Evolutionary conservation across 257 asterid species (phyloP).

Genomic region (Solanum piurae): DNA sequence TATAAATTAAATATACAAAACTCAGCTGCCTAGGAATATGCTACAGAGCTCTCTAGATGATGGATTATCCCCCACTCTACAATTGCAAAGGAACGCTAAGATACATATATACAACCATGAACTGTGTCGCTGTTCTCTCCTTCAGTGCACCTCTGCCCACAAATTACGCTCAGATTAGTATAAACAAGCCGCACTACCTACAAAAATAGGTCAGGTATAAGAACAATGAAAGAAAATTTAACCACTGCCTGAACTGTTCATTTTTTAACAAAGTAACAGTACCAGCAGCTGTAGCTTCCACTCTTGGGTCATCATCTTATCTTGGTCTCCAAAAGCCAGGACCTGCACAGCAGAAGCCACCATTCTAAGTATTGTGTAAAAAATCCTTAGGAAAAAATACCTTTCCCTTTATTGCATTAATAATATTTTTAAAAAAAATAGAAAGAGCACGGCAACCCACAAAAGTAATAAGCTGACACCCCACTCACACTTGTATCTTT

Average conservation of each 20-base stretch:
- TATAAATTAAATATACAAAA: background rate
- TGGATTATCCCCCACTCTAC: background rate
- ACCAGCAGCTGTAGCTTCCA: constrained; percentile 6
- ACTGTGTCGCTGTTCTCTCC: background rate
- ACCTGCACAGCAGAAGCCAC: constrained; percentile 29
- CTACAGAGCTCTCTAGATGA: constrained; percentile 1
- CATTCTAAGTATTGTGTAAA: background rate
- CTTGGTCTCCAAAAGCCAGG: constrained; percentile 73
- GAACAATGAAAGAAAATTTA: background rate
- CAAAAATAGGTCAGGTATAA: background rate
- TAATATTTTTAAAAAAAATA: background rate
- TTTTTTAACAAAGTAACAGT: background rate
- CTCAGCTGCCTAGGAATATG: constrained; percentile 1
- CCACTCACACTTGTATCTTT: background rate
- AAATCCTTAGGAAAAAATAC: background rate
- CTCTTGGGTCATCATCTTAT: constrained; percentile 15
- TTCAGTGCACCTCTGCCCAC: background rate
- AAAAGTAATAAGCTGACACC: background rate
- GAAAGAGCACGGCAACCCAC: background rate
- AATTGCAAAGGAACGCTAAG: background rate
- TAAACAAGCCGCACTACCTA: constrained; percentile 2
- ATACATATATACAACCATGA: background rate
- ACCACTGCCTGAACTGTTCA: background rate
- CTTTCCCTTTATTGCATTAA: background rate
- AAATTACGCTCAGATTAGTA: background rate